These are phyloP conservation scores for Talaromyces sp. DNA, from an alignment of 2,329 filamentous ascomycete species.

Conservation along the genomic window DNA sequence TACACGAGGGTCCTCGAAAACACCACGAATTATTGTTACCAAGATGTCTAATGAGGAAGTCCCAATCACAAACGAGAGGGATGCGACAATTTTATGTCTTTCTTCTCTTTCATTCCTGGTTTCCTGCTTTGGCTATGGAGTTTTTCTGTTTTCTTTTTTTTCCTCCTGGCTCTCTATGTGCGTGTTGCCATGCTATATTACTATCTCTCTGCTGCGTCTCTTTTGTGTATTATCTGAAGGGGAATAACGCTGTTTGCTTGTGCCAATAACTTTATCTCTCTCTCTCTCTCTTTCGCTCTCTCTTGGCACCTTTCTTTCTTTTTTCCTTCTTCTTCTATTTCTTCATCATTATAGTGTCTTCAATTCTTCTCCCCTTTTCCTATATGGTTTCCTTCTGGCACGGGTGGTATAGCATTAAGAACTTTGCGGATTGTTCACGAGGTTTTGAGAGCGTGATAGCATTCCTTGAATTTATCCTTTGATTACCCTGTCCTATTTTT, in stretches of 20 bases:
- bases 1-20: background rate
- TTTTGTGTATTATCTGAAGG: background rate
- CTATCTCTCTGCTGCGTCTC: background rate
- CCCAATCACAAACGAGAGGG: background rate
- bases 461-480: background rate
- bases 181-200: slow-evolving; percentile 1
- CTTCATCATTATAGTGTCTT: background rate
- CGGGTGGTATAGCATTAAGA: slow-evolving; percentile 1
- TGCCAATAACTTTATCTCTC: background rate
- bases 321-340: too few species aligned
- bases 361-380: background rate
- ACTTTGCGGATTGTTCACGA: background rate
- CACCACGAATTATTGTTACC: background rate
- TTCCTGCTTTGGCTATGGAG: slow-evolving; percentile 7
- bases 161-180: background rate
- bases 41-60: background rate
- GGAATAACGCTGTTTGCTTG: background rate
- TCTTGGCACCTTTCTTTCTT: too few species aligned
- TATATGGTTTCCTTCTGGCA: background rate
- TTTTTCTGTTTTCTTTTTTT: too few species aligned
- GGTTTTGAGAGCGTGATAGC: background rate
- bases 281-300: background rate
- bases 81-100: background rate
- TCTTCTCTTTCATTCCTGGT: background rate
- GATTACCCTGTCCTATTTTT: background rate